Conservation (phyloP, 371 early-diverging fungal genomes). For the Rhizopus arrhizus region DNA sequence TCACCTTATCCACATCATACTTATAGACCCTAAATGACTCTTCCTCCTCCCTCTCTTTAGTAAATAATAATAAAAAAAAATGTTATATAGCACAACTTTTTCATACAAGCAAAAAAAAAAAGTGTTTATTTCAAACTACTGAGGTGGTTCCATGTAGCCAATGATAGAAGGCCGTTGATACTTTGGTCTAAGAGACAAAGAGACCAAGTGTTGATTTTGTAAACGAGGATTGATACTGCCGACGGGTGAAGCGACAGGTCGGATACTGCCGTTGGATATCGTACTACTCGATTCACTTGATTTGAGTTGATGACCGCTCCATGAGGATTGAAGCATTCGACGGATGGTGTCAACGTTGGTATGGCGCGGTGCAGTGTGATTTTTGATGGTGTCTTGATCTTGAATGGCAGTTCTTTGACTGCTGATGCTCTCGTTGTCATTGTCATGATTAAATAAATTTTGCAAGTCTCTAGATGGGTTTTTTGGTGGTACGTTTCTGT, state of each 20-base stretch:
- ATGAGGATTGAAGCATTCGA: slow-evolving; percentile 39
- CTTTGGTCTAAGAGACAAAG: slow-evolving; percentile 22
- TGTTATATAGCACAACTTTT: neutral
- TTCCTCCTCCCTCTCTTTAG: neutral
- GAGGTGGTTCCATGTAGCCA: slow-evolving; percentile 30
- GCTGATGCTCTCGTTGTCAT: slow-evolving; percentile 7
- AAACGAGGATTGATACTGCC: slow-evolving; percentile 37
- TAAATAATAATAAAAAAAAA: slow-evolving; percentile 5
- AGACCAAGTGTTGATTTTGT: slow-evolving; percentile 34
- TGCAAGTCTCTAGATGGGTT: neutral
- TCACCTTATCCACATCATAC: slow-evolving; percentile 23
- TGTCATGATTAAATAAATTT: neutral
- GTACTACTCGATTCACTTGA: slow-evolving; percentile 29
- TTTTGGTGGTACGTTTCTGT: too few relatives aligned
- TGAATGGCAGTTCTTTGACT: neutral
- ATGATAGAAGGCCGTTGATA: slow-evolving; percentile 30
- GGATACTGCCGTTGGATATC: slow-evolving; percentile 23
- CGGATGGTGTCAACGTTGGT: slow-evolving; percentile 40
- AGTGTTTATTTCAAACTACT: neutral
- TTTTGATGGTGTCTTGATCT: neutral
- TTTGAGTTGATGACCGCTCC: slow-evolving; percentile 32
- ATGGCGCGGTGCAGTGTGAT: slow-evolving; percentile 14
- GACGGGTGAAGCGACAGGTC: slow-evolving; percentile 23
- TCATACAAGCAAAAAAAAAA: neutral
- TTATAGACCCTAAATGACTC: neutral